Conservation (phyloP, 129 eudicot genomes). For the Scalesia atractyloides region DNA sequence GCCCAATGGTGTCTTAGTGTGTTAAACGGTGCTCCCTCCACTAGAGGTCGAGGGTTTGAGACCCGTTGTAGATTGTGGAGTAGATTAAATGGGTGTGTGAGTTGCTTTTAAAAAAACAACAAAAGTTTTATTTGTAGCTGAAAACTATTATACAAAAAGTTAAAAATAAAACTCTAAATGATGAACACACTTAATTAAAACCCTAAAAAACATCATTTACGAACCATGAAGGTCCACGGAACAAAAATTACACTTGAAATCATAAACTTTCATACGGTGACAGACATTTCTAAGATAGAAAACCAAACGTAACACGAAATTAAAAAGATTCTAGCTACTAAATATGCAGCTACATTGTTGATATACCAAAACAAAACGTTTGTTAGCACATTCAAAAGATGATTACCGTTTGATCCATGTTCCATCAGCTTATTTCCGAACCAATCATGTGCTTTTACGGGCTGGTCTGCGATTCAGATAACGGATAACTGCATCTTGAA, state of each 20-base stretch:
- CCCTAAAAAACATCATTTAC: too few relatives aligned
- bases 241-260: conserved; percentile 1
- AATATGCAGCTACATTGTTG: conserved; percentile 21
- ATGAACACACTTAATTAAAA: too few relatives aligned
- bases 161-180: too few relatives aligned
- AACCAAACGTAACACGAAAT: neutral
- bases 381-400: conserved; percentile 17
- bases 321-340: conserved; percentile 16
- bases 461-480: conserved; percentile 76
- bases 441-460: conserved; percentile 56
- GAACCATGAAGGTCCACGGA: neutral
- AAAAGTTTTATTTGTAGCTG: too few relatives aligned
- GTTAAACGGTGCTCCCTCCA: neutral
- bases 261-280: conserved; percentile 11
- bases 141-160: too few relatives aligned
- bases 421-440: conserved; percentile 13
- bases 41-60: neutral
- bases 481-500: conserved; percentile 96
- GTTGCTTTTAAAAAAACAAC: too few relatives aligned
- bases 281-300: conserved; percentile 9
- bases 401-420: conserved; percentile 10
- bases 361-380: conserved; percentile 9
- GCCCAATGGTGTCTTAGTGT: neutral
- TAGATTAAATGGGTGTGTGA: too few relatives aligned
- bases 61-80: too few relatives aligned